These are phyloP conservation scores for Cylindrodendrum hubeiense DNA, from an alignment of 2,329 filamentous ascomycete species.

Conservation along the genomic window DNA sequence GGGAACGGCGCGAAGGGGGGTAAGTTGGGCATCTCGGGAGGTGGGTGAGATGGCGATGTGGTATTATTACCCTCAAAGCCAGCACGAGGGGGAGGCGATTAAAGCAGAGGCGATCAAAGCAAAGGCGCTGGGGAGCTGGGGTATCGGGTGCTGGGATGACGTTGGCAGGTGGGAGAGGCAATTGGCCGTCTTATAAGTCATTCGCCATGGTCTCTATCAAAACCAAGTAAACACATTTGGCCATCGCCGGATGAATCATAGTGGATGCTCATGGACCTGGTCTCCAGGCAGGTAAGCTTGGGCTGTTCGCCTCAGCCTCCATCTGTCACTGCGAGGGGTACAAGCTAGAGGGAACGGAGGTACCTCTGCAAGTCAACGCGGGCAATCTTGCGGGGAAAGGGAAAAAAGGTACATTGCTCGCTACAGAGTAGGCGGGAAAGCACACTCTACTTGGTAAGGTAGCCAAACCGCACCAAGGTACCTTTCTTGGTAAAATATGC, in stretches of 20 bases:
- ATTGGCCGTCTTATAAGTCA: constrained; percentile 9
- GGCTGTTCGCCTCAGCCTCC: constrained; percentile 3
- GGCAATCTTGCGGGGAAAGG: neutral
- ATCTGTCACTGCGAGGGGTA: neutral
- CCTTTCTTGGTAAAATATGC: neutral
- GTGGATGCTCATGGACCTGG: constrained; percentile 41
- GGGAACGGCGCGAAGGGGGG: constrained; percentile 86
- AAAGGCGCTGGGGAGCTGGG: neutral
- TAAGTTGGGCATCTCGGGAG: constrained; percentile 58
- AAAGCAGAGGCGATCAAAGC: neutral
- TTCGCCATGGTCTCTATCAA: constrained; percentile 13
- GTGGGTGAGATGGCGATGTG: neutral
- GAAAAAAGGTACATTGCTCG: neutral
- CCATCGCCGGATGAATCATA: constrained; percentile 58
- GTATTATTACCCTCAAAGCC: constrained; percentile 3
- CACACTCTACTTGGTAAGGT: too few relatives aligned
- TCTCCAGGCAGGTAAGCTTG: constrained; percentile 20
- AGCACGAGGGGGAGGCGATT: neutral
- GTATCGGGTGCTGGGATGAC: too few relatives aligned
- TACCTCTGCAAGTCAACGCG: neutral
- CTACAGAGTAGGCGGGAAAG: too few relatives aligned
- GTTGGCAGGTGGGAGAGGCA: neutral
- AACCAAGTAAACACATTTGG: constrained; percentile 16
- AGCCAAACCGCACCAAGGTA: neutral
- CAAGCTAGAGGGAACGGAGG: neutral